Conservation (phyloP, 1,284 basidiomycete species). For the Microbotryum silenes-acaulis region DNA sequence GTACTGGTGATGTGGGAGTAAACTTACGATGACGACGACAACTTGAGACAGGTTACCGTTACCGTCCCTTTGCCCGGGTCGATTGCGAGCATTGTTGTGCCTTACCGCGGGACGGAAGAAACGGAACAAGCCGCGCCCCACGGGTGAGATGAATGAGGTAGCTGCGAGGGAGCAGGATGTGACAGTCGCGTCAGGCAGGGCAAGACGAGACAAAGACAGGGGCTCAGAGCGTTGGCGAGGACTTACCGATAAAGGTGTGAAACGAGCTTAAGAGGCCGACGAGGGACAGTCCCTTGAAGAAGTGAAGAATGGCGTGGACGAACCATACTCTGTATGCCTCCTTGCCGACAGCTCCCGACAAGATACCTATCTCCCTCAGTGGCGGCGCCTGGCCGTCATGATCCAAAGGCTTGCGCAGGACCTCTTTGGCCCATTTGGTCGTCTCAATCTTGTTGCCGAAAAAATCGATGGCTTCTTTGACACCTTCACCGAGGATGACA, state of each 20-base stretch:
- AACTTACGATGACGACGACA: constrained; percentile 16
- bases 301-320: constrained; percentile 7
- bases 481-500: constrained; percentile 23
- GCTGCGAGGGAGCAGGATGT: not conserved
- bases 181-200: too few species aligned
- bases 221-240: too few species aligned
- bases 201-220: not conserved
- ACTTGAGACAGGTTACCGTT: constrained; percentile 9
- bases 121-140: constrained; percentile 18
- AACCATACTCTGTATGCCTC: not conserved
- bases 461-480: constrained; percentile 25
- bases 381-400: too few species aligned
- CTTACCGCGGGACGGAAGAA: constrained; percentile 10
- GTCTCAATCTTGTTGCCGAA: constrained; percentile 20
- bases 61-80: constrained; percentile 1
- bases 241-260: constrained; percentile 14
- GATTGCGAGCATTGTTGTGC: not conserved
- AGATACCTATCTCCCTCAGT: too few species aligned
- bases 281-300: constrained; percentile 13
- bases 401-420: too few species aligned
- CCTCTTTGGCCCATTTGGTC: not conserved
- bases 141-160: constrained; percentile 18
- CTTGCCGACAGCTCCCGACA: too few species aligned
- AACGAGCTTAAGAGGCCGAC: constrained; percentile 16
- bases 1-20: not conserved